A percentile compares a stretch with the other conserved stretches of the same genome.
phyloP scores from a whole-genome alignment of 192 early-diverging fungal genomes.

The Coemansia javaensis region DNA sequence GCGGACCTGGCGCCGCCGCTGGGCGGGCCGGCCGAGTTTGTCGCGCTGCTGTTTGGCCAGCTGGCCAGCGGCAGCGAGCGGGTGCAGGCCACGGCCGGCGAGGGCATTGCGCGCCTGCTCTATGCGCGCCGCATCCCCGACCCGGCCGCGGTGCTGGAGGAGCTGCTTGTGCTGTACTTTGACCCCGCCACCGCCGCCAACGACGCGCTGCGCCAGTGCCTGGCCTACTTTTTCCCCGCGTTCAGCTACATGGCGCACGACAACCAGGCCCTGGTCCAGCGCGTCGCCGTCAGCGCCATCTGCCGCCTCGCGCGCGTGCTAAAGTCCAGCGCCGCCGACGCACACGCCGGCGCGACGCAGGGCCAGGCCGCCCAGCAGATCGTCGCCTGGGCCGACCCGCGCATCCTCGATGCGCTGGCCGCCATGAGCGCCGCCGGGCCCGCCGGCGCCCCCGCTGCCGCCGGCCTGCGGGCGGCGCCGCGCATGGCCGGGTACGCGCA shows the following conservation, averaged over 20 bases:
- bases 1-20: constrained; percentile 39
- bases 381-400: constrained; percentile 73
- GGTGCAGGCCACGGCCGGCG: constrained; percentile 66
- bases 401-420: constrained; percentile 54
- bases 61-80: constrained; percentile 57
- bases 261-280: constrained; percentile 63
- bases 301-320: constrained; percentile 33
- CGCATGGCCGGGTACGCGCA: constrained; percentile 33
- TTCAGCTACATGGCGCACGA: constrained; percentile 71
- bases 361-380: constrained; percentile 68
- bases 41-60: constrained; percentile 51
- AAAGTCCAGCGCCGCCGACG: constrained; percentile 25
- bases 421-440: constrained; percentile 22
- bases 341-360: constrained; percentile 25
- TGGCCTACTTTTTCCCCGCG: constrained; percentile 86
- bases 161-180: constrained; percentile 78
- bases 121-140: constrained; percentile 53
- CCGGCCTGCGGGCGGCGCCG: constrained; percentile 1
- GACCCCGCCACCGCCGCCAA: constrained; percentile 66
- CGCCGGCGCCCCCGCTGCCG: too few relatives aligned
- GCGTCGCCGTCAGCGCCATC: constrained; percentile 50
- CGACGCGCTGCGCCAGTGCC: constrained; percentile 71
- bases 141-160: constrained; percentile 53
- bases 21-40: constrained; percentile 38
- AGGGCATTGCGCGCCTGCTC: constrained; percentile 74